Conservation (phyloP, 768 basidiomycete species). For the Russula ochroleuca region DNA sequence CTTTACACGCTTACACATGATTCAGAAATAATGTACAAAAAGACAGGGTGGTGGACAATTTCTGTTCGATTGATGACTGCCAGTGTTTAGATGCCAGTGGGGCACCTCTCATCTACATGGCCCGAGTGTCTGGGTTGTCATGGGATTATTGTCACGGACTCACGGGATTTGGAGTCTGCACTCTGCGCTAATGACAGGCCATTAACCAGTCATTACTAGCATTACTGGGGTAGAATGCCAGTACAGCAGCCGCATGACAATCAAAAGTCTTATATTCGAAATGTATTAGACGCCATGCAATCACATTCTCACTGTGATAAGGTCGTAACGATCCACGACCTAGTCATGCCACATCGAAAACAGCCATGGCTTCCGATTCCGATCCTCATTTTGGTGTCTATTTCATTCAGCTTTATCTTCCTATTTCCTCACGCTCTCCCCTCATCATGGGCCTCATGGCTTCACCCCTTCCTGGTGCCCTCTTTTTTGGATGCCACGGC, state of each 20-base stretch:
- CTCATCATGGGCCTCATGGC: too few relatives aligned
- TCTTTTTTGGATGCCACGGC: background rate
- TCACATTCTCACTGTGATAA: background rate
- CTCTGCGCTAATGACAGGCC: too few relatives aligned
- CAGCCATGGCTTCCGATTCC: conserved; percentile 4
- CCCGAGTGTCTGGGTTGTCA: too few relatives aligned
- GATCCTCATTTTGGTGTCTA: background rate
- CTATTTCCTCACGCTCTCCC: background rate
- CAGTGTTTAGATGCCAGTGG: too few relatives aligned
- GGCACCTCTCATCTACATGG: too few relatives aligned
- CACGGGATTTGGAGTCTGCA: too few relatives aligned
- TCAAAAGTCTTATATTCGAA: background rate
- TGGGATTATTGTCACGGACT: too few relatives aligned
- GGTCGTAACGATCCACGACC: background rate
- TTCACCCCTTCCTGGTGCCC: background rate
- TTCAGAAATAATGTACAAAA: too few relatives aligned
- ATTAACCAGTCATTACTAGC: too few relatives aligned
- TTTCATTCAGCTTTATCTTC: background rate
- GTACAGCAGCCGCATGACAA: background rate
- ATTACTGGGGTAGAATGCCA: background rate
- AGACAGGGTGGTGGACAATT: too few relatives aligned
- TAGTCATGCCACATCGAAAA: background rate
- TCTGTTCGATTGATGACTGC: too few relatives aligned
- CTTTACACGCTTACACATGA: too few relatives aligned
- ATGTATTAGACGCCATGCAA: background rate